Evolutionary conservation across 2,329 filamentous ascomycete genomes (phyloP), one percentile per base, ranked within the genome.

Genomic region (Chrysoporthe puriensis): DNA sequence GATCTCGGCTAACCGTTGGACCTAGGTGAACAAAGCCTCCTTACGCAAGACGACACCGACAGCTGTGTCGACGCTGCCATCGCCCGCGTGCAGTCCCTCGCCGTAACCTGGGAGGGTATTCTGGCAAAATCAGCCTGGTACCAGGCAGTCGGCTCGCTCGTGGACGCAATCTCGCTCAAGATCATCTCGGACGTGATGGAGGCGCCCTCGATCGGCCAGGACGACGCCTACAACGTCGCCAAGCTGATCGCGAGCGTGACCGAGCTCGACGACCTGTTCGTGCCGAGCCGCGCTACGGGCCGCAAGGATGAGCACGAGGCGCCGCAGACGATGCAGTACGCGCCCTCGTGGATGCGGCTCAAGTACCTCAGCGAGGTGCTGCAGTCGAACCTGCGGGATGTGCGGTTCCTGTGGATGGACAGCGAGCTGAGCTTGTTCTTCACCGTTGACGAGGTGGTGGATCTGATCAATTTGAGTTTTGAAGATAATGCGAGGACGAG

Each of bases 391-490:
- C 79, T 90, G 64, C 85, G 85, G 70, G 88, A 90, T 70, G 85
- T 91, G 66, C 82, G 81, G 67, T 90, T 82, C 70, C 76, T 91
- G 48, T 91, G 88, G 88, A 82, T 85, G 73, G 88, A 91, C 70
- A 88, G 87, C 76, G 88, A 90, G 75, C 79, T 91, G 54, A 89
- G 87, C 70, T 75, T 90, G 48, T 88, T 90, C 75, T 90, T 90
- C 72, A 82, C 84, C 0, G 82, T 80, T 8, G 83, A 84, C 4
- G 88, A 90, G 78, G 86, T 90, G 16, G 77, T 90, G 44, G 88
- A 91, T 70, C 75, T 91, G 72, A 85, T 90, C 58, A 81, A 84
- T 62, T 81, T 88, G 26, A 90, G 88, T 75, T 91, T 91, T 72
- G 88, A 89, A 77, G 85, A 87, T 72, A 90, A 90, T 75, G 74